Percentiles rank a stretch among this genome's conserved stretches.
Evolutionary conservation across 2,329 filamentous ascomycete genomes (phyloP).

Genomic region (Trichoderma sp.): DNA sequence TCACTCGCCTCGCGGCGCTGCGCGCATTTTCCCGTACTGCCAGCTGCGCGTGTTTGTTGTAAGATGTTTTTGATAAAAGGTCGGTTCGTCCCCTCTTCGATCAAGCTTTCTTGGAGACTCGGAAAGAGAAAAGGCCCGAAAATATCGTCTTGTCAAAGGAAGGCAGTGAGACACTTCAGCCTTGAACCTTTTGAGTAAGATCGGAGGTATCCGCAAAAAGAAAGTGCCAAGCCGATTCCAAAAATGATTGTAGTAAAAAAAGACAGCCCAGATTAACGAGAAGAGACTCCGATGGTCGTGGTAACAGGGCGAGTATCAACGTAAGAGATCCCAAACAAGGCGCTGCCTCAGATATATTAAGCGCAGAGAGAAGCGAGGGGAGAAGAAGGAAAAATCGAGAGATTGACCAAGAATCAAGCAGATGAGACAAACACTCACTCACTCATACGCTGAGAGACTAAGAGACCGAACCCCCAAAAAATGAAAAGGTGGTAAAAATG

Average conservation of each 20-base stretch:
- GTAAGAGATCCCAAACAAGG: not conserved
- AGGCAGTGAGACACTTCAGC: not conserved
- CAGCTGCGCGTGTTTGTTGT: not conserved
- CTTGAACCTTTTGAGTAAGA: not conserved
- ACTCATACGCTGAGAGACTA: not conserved
- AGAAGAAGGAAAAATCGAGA: not conserved
- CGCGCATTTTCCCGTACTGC: slow-evolving; percentile 14
- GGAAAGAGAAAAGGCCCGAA: not conserved
- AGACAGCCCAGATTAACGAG: not conserved
- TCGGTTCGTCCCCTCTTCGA: not conserved
- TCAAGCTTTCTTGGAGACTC: not conserved
- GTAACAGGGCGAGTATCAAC: not conserved
- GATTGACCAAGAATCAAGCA: not conserved
- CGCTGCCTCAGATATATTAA: slow-evolving; percentile 5
- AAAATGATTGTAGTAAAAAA: not conserved
- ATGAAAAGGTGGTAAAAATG: slow-evolving; percentile 3
- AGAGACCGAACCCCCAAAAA: not conserved
- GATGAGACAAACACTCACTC: slow-evolving; percentile 6
- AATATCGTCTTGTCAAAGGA: not conserved
- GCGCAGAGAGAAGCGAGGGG: not conserved
- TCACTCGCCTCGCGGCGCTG: not conserved
- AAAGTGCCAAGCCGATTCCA: not conserved
- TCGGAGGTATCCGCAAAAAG: not conserved
- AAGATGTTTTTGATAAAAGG: not conserved
- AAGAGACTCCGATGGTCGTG: not conserved